phyloP scores from a whole-genome alignment of 2,329 filamentous ascomycete genomes.

The Fusarium mundagurra region DNA sequence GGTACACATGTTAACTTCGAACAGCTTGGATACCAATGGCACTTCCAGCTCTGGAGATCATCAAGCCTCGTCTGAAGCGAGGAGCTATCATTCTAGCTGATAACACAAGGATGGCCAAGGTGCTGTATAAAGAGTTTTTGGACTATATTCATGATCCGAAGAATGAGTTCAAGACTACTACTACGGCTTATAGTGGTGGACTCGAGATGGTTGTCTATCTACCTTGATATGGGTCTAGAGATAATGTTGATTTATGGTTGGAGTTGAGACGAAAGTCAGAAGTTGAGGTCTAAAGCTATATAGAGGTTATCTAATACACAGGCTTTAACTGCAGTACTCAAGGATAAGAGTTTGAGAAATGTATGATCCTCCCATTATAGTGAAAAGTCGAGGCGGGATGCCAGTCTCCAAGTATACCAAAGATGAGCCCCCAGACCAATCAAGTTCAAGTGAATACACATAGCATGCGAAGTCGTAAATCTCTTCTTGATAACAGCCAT shows the following conservation, averaged over 20 bases:
- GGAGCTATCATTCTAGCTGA: constrained; percentile 62
- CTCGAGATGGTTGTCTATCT: constrained; percentile 45
- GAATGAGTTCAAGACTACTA: constrained; percentile 59
- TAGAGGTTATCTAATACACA: neutral
- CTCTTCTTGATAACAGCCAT: constrained; percentile 40
- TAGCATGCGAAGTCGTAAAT: constrained; percentile 52
- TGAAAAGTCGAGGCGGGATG: constrained; percentile 31
- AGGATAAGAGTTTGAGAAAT: neutral
- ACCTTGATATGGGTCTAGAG: neutral
- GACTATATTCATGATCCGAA: constrained; percentile 55
- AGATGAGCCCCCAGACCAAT: constrained; percentile 46
- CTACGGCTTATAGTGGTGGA: constrained; percentile 46
- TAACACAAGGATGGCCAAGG: constrained; percentile 54
- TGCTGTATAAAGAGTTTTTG: constrained; percentile 59
- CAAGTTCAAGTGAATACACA: constrained; percentile 56
- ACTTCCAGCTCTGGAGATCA: constrained; percentile 60
- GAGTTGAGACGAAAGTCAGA: neutral
- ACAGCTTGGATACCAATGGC: constrained; percentile 67
- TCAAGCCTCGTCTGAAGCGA: constrained; percentile 56
- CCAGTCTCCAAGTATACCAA: constrained; percentile 45
- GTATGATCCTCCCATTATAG: neutral
- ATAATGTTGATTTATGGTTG: constrained; percentile 31
- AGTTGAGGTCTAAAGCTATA: neutral
- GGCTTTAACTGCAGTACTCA: neutral
- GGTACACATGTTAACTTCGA: no score